Conservation (phyloP, 2,329 filamentous ascomycete genomes). For the Fusarium proliferatum region DNA sequence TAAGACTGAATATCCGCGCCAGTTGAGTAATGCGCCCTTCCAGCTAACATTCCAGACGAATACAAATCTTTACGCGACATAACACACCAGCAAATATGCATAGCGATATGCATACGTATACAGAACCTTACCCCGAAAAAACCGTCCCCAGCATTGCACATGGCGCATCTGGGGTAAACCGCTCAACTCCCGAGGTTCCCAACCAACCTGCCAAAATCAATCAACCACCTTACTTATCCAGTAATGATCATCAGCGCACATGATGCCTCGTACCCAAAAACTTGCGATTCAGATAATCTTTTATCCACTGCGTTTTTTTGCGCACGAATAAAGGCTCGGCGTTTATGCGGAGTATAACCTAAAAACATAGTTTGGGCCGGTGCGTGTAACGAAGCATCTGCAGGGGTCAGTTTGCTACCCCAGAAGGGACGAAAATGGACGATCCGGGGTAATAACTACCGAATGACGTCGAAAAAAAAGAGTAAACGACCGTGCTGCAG, state of each 20-base stretch:
- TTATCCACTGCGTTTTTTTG: neutral
- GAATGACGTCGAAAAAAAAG: constrained; percentile 16
- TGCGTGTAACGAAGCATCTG: neutral
- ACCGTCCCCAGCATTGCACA: neutral
- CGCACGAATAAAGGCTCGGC: constrained; percentile 13
- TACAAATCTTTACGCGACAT: neutral
- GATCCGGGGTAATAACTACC: constrained; percentile 26
- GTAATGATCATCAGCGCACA: constrained; percentile 17
- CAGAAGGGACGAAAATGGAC: constrained; percentile 1
- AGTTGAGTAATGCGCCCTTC: rapidly evolving
- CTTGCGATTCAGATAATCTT: neutral
- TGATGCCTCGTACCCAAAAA: neutral
- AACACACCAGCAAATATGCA: neutral
- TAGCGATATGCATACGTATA: neutral
- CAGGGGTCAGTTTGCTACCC: constrained; percentile 21
- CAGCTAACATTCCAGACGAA: no score
- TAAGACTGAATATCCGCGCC: neutral
- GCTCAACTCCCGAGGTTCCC: neutral
- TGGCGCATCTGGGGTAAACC: neutral
- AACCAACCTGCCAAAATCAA: neutral
- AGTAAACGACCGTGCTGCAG: neutral
- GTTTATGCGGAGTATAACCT: constrained; percentile 15
- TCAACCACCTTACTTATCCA: neutral
- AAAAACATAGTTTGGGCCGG: neutral
- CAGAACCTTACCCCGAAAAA: neutral